These are phyloP conservation scores for Microthyrium microscopicum DNA, from an alignment of 2,329 filamentous ascomycete species.

Conservation along the genomic window DNA sequence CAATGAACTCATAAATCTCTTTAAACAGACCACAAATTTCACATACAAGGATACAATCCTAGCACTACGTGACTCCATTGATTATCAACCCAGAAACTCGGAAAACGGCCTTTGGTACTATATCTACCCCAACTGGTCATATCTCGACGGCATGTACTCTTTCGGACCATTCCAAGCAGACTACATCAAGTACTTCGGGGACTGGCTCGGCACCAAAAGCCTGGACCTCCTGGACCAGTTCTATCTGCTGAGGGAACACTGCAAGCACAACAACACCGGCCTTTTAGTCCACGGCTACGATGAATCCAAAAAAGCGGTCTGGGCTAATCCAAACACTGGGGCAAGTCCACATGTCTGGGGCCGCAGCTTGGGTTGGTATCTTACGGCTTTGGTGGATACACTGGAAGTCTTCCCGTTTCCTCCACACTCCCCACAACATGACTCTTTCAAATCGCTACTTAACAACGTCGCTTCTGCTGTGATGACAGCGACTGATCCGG, in stretches of 20 bases:
- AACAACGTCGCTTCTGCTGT: conserved; percentile 23
- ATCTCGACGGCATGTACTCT: conserved; percentile 37
- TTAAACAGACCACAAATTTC: conserved; percentile 9
- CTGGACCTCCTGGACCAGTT: conserved; percentile 30
- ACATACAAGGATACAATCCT: conserved; percentile 11
- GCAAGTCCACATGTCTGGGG: conserved; percentile 37
- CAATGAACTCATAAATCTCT: conserved; percentile 13
- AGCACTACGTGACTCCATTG: conserved; percentile 14
- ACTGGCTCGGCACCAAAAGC: no score
- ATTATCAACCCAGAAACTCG: conserved; percentile 15
- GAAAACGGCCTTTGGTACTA: conserved; percentile 21
- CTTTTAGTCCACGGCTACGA: conserved; percentile 41
- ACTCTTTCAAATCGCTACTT: conserved; percentile 16
- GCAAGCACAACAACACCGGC: conserved; percentile 20
- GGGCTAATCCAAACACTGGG: conserved; percentile 35
- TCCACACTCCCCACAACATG: conserved; percentile 10
- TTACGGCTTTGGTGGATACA: conserved; percentile 33
- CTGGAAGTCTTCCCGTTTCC: conserved; percentile 23
- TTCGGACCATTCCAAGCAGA: conserved; percentile 26
- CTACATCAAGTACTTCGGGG: no score
- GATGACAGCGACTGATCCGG: conserved; percentile 21
- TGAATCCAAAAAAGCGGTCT: conserved; percentile 28
- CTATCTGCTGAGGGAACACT: conserved; percentile 11
- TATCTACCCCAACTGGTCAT: conserved; percentile 34
- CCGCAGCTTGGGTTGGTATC: conserved; percentile 38